Conservation (phyloP, 192 early-diverging fungal genomes). For the Backusella parvicylindrica region DNA sequence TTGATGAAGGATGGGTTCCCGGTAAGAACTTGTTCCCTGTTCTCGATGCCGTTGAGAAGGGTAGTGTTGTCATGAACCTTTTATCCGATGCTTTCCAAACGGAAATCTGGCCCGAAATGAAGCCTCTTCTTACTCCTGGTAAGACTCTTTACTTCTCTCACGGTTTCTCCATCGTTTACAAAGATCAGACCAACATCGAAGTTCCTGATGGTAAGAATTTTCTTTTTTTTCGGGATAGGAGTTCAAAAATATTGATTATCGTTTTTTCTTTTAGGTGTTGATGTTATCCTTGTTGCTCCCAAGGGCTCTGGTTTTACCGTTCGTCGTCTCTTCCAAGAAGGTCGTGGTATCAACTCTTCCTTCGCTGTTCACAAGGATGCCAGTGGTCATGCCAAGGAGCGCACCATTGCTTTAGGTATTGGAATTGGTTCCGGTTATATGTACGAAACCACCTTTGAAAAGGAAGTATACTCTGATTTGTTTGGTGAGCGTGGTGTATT, state of each 20-base stretch:
- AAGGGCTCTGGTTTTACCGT: slow-evolving; percentile 95
- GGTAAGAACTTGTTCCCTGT: slow-evolving; percentile 95
- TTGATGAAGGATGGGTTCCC: slow-evolving; percentile 93
- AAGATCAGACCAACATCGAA: slow-evolving; percentile 85
- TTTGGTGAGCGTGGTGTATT: slow-evolving; percentile 95
- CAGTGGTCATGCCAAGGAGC: slow-evolving; percentile 91
- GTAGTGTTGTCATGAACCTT: slow-evolving; percentile 90
- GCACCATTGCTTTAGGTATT: slow-evolving; percentile 86
- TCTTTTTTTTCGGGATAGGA: background rate
- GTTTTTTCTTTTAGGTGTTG: slow-evolving; percentile 41
- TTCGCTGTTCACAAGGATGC: slow-evolving; percentile 93
- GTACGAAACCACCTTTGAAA: slow-evolving; percentile 96
- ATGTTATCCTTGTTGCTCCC: slow-evolving; percentile 93
- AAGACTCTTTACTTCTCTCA: slow-evolving; percentile 99
- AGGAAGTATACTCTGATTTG: slow-evolving; percentile 96
- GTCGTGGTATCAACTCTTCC: slow-evolving; percentile 96
- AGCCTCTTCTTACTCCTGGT: slow-evolving; percentile 87
- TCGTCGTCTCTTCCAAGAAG: slow-evolving; percentile 92
- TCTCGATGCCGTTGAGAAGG: slow-evolving; percentile 86
- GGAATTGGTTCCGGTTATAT: slow-evolving; percentile 96
- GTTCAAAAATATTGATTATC: background rate
- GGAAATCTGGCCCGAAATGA: slow-evolving; percentile 84
- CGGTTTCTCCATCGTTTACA: slow-evolving; percentile 93
- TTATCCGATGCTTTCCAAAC: slow-evolving; percentile 95
- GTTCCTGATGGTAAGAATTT: slow-evolving; percentile 62